These are phyloP conservation scores for Colletotrichum theobromicola DNA, from an alignment of 2,329 filamentous ascomycete genomes.

Conservation along the genomic window DNA sequence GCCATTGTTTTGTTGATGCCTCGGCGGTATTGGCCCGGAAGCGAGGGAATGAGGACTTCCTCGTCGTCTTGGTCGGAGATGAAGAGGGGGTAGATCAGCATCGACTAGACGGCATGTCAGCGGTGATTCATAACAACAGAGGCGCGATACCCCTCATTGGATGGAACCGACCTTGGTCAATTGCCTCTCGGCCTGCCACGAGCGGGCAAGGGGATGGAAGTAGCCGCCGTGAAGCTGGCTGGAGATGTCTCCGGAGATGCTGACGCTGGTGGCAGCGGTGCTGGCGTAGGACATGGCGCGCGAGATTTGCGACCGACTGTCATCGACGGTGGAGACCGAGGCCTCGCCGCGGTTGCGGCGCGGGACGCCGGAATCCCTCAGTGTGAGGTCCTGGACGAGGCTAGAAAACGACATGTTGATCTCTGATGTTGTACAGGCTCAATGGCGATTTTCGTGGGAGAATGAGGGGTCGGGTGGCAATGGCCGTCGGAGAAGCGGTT, in stretches of 20 bases:
- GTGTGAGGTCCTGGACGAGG: slow-evolving; percentile 68
- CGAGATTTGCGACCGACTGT: slow-evolving; percentile 65
- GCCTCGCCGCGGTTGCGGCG: slow-evolving; percentile 53
- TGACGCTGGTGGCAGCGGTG: slow-evolving; percentile 71
- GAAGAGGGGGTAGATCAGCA: slow-evolving; percentile 98
- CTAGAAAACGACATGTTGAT: slow-evolving; percentile 69
- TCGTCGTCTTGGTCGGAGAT: slow-evolving; percentile 94
- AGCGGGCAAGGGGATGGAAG: slow-evolving; percentile 77
- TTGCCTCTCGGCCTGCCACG: slow-evolving; percentile 85
- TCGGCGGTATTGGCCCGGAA: slow-evolving; percentile 88
- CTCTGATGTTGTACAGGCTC: background rate
- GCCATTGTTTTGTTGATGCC: slow-evolving; percentile 86
- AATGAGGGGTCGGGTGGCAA: background rate
- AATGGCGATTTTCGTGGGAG: background rate
- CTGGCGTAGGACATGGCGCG: slow-evolving; percentile 70
- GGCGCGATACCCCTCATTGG: background rate
- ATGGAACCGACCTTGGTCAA: slow-evolving; percentile 73
- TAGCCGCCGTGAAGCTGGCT: slow-evolving; percentile 86
- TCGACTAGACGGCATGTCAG: slow-evolving; percentile 65
- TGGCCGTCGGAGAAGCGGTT: background rate
- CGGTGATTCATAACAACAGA: background rate
- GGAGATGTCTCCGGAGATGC: slow-evolving; percentile 76
- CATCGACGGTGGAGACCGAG: slow-evolving; percentile 63
- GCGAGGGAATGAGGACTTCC: slow-evolving; percentile 85
- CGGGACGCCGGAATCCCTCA: slow-evolving; percentile 57